Percentiles rank a stretch among this genome's conserved stretches.
phyloP scores from a whole-genome alignment of 768 basidiomycete species.

The Collybiopsis confluens region DNA sequence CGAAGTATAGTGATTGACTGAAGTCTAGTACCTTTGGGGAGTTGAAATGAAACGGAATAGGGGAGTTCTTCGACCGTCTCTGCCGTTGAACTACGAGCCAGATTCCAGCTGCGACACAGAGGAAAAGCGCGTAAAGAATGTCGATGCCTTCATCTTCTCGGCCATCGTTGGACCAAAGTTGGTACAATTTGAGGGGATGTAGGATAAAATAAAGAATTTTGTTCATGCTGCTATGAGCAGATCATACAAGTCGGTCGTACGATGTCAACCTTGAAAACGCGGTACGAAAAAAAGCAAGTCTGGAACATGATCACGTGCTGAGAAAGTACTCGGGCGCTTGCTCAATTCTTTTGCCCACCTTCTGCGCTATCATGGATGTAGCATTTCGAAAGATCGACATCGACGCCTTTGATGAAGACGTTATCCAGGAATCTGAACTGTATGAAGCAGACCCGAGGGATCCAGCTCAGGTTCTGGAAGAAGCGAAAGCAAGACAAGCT shows the following conservation, averaged over 20 bases:
- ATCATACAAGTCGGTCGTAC: constrained; percentile 1
- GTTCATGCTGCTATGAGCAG: constrained; percentile 2
- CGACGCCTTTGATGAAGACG: constrained; percentile 90
- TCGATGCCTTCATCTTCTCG: constrained; percentile 49
- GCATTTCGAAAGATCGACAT: constrained; percentile 89
- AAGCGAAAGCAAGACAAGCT: constrained; percentile 70
- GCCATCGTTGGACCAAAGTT: constrained; percentile 43
- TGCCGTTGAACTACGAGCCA: constrained; percentile 76
- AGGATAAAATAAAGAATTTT: constrained; percentile 32
- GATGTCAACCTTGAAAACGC: constrained; percentile 2
- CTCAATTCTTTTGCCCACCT: background rate
- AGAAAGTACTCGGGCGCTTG: background rate
- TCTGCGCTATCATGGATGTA: constrained; percentile 3
- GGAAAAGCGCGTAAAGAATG: constrained; percentile 59
- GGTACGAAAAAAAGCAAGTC: background rate
- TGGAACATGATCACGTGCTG: background rate
- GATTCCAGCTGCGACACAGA: constrained; percentile 75
- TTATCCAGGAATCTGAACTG: constrained; percentile 77
- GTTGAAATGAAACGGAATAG: constrained; percentile 60
- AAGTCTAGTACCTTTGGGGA: constrained; percentile 46
- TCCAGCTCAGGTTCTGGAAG: constrained; percentile 66
- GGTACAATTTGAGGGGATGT: constrained; percentile 50
- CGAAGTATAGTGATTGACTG: background rate
- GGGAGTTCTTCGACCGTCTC: constrained; percentile 68
- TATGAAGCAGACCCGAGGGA: constrained; percentile 83